Conservation (phyloP, 371 early-diverging fungal genomes). For the Fennellomyces sp. region DNA sequence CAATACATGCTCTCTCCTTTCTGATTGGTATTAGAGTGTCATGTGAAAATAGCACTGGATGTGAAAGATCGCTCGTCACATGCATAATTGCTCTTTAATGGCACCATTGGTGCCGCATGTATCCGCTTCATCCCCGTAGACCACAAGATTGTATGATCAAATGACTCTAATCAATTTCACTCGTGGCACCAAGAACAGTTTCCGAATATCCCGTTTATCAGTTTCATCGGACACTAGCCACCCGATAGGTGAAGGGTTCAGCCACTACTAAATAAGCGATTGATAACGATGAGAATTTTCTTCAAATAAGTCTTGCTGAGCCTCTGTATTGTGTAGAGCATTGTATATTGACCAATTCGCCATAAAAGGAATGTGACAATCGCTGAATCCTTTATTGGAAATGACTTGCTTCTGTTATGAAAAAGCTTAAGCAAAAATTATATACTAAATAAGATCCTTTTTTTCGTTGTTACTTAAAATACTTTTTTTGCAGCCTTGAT, state of each 20-base stretch:
- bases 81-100: no score
- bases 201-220: constrained; percentile 5
- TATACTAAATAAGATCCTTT: neutral
- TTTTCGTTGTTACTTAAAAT: neutral
- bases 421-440: neutral
- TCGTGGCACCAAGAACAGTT: neutral
- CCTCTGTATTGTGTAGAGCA: neutral
- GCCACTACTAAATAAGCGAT: constrained; percentile 4
- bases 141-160: constrained; percentile 5
- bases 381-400: neutral
- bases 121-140: neutral
- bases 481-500: neutral
- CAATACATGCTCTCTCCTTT: no score
- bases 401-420: neutral
- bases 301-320: constrained; percentile 1
- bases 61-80: no score
- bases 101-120: constrained; percentile 3
- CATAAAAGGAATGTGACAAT: neutral
- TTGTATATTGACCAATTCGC: neutral
- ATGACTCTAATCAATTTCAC: neutral
- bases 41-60: no score
- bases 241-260: neutral
- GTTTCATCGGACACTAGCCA: constrained; percentile 5
- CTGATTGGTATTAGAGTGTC: no score
- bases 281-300: constrained; percentile 1